A percentile compares a stretch with the other conserved stretches of the same genome.
Evolutionary conservation across 768 basidiomycete genomes (phyloP).

Genomic region (Hypholoma fasciculare): DNA sequence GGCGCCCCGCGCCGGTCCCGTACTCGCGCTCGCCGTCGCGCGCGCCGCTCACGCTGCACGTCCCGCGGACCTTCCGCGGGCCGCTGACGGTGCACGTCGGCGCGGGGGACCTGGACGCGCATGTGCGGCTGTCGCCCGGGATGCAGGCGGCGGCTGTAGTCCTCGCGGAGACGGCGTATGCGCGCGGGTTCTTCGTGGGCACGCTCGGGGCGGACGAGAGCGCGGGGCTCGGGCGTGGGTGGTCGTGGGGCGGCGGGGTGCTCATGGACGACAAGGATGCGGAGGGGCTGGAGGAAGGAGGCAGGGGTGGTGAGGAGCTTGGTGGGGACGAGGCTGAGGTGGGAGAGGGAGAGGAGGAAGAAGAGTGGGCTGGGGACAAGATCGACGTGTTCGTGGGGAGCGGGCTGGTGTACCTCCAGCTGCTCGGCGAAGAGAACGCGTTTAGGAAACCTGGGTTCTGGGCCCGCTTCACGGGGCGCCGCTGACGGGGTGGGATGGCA

Average conservation of each 20-base stretch:
- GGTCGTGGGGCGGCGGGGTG: neutral
- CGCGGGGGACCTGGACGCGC: slow-evolving; percentile 37
- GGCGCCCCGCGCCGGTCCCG: neutral
- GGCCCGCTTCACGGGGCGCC: slow-evolving; percentile 1
- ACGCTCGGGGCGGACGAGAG: neutral
- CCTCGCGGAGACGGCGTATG: slow-evolving; percentile 1
- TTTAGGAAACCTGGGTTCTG: slow-evolving; percentile 20
- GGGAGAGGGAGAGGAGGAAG: slow-evolving; percentile 6
- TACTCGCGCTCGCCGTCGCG: slow-evolving; percentile 7
- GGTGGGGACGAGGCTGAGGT: neutral
- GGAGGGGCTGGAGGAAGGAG: neutral
- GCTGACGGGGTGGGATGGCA: neutral
- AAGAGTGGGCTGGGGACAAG: slow-evolving; percentile 21
- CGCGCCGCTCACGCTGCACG: slow-evolving; percentile 28
- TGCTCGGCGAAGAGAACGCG: slow-evolving; percentile 20
- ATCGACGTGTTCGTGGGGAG: slow-evolving; percentile 20
- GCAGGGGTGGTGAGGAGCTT: neutral
- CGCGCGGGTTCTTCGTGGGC: slow-evolving; percentile 2
- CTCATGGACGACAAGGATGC: neutral
- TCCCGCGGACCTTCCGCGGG: slow-evolving; percentile 44
- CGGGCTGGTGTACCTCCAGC: slow-evolving; percentile 21
- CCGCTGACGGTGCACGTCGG: slow-evolving; percentile 35
- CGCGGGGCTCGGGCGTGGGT: neutral
- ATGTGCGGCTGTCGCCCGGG: slow-evolving; percentile 31
- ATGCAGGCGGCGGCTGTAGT: slow-evolving; percentile 20